Percentiles rank a stretch among this genome's conserved stretches.
phyloP scores from a whole-genome alignment of 176 grass and related monocot genomes.

The Carex kokanica region DNA sequence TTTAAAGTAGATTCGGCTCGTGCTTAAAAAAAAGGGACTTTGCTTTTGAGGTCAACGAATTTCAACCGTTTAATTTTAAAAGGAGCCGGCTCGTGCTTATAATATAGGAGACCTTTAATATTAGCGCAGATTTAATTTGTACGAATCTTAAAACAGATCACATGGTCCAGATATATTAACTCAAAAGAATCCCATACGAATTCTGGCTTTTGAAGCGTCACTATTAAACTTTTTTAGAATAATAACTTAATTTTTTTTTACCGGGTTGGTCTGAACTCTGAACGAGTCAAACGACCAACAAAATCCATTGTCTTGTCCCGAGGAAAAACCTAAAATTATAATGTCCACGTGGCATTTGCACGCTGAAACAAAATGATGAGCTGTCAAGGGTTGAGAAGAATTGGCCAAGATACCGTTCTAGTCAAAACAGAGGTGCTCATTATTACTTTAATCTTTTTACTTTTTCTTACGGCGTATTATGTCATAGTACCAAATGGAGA shows the following conservation, averaged over 20 bases:
- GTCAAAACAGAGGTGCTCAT: background rate
- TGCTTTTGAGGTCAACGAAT: no score
- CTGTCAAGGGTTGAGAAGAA: background rate
- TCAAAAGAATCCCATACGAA: no score
- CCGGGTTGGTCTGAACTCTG: background rate
- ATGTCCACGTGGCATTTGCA: background rate
- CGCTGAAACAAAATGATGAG: background rate
- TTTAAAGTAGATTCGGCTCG: no score
- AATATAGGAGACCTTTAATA: no score
- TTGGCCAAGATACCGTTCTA: no score
- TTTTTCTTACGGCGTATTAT: constrained; percentile 1
- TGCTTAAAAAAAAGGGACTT: no score
- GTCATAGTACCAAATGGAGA: background rate
- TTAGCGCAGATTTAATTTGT: no score
- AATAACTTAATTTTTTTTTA: background rate
- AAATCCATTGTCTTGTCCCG: background rate
- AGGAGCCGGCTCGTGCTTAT: no score
- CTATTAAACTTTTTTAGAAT: background rate
- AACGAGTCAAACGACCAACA: background rate
- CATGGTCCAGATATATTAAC: no score
- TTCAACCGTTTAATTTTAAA: no score
- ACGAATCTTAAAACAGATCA: no score
- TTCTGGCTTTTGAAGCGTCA: background rate
- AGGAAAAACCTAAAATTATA: background rate
- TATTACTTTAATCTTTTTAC: background rate